Percentiles rank a stretch among this genome's conserved stretches.
Evolutionary conservation across 2,329 filamentous ascomycete genomes (phyloP).

Genomic region (Drechslera avenae): DNA sequence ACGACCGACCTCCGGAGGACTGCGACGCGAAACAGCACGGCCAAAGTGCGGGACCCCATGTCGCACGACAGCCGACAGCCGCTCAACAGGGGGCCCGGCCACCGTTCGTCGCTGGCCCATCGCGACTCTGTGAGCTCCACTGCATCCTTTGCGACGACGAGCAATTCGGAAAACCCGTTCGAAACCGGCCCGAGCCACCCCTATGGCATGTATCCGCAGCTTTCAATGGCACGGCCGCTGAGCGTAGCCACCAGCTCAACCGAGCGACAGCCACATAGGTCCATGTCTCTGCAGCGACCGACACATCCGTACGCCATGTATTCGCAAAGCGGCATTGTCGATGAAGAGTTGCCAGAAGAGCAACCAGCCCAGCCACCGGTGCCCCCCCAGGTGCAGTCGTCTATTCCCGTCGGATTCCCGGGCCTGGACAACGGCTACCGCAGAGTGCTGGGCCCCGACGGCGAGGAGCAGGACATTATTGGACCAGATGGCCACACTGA

Average conservation of each 20-base stretch:
- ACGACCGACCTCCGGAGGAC: conserved; percentile 35
- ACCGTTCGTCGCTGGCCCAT: conserved; percentile 38
- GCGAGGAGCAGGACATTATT: conserved; percentile 87
- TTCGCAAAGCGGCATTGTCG: conserved; percentile 73
- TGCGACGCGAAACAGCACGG: conserved; percentile 46
- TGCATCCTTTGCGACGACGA: conserved; percentile 50
- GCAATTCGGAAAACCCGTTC: conserved; percentile 66
- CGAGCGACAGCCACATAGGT: conserved; percentile 60
- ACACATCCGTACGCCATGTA: conserved; percentile 89
- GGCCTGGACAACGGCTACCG: conserved; percentile 70
- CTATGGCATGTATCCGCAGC: conserved; percentile 83
- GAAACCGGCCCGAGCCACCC: conserved; percentile 79
- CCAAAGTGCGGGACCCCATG: conserved; percentile 38
- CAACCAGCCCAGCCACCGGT: conserved; percentile 37
- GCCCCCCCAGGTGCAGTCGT: conserved; percentile 48
- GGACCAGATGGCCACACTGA: conserved; percentile 88
- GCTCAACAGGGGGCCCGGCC: conserved; percentile 30
- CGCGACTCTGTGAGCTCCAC: conserved; percentile 47
- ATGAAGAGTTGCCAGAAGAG: conserved; percentile 34
- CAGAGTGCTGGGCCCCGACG: conserved; percentile 74
- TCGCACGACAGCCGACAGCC: conserved; percentile 30
- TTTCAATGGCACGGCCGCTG: conserved; percentile 58
- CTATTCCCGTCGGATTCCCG: conserved; percentile 75
- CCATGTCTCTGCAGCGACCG: conserved; percentile 68
- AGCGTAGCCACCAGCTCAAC: conserved; percentile 77